These are phyloP conservation scores for Pythium volutum DNA, from an alignment of 352 stramenopile species.

Conservation along the genomic window DNA sequence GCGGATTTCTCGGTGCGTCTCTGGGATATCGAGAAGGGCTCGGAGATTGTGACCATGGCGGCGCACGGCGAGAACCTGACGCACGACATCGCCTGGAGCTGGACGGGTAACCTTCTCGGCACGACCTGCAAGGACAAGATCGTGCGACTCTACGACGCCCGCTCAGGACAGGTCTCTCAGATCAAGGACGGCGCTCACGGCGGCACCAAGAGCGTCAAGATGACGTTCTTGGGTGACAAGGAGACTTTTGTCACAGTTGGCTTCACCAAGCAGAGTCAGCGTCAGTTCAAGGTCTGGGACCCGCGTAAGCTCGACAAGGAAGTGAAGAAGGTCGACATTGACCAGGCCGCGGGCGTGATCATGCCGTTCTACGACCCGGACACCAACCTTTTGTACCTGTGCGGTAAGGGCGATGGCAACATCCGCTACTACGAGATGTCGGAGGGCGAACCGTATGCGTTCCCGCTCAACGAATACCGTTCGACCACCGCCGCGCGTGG, in stretches of 20 bases:
- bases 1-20: conserved; percentile 97
- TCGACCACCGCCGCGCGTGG: conserved; percentile 95
- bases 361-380: conserved; percentile 99
- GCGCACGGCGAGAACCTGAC: conserved; percentile 89
- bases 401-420: conserved; percentile 97
- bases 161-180: conserved; percentile 70
- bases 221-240: conserved; percentile 94
- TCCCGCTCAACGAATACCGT: conserved; percentile 94
- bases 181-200: conserved; percentile 94
- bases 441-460: conserved; percentile 92
- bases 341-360: conserved; percentile 97
- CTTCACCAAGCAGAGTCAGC: conserved; percentile 95
- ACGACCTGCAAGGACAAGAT: conserved; percentile 99
- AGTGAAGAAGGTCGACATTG: conserved; percentile 94
- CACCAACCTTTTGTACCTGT: conserved; percentile 98
- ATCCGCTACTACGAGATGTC: conserved; percentile 99
- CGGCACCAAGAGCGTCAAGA: conserved; percentile 97
- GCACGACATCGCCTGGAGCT: conserved; percentile 98
- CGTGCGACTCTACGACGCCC: conserved; percentile 95
- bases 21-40: conserved; percentile 98
- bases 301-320: conserved; percentile 90
- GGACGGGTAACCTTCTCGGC: conserved; percentile 92
- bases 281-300: conserved; percentile 91
- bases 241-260: conserved; percentile 97
- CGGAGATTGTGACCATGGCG: conserved; percentile 88